Evolutionary conservation across 2,329 filamentous ascomycete species (phyloP).

Genomic region (Aureobasidium lini): DNA sequence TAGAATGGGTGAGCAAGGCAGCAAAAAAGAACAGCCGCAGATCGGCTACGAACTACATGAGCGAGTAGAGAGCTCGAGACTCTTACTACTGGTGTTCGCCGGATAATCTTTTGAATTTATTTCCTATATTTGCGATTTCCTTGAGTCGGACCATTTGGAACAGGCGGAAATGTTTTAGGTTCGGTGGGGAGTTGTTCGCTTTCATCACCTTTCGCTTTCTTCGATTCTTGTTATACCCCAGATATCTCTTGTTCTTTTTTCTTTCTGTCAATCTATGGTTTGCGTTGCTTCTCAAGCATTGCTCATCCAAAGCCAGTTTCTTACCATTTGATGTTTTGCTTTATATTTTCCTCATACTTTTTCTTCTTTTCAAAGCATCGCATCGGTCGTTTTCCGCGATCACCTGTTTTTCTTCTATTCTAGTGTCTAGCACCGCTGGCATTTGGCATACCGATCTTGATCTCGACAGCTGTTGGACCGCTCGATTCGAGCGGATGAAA

Average conservation of each 20-base stretch:
- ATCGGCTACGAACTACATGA: slow-evolving; percentile 4
- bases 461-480: slow-evolving; percentile 9
- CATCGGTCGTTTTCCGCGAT: background rate
- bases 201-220: slow-evolving; percentile 1
- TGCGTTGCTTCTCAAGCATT: background rate
- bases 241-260: background rate
- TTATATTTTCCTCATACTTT: background rate
- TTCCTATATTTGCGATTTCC: background rate
- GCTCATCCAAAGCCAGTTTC: background rate
- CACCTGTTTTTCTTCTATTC: background rate
- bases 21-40: background rate
- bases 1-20: background rate
- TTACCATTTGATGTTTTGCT: background rate
- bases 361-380: background rate
- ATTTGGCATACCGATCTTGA: slow-evolving; percentile 1
- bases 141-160: slow-evolving; percentile 1
- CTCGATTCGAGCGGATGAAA: slow-evolving; percentile 2
- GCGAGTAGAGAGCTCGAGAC: background rate
- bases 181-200: slow-evolving; percentile 5
- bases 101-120: slow-evolving; percentile 4
- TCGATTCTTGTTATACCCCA: slow-evolving; percentile 11
- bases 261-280: slow-evolving; percentile 3
- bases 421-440: background rate
- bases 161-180: background rate
- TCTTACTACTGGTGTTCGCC: background rate